phyloP scores from a whole-genome alignment of 2,329 filamentous ascomycete genomes.

The Colletotrichum melonis region DNA sequence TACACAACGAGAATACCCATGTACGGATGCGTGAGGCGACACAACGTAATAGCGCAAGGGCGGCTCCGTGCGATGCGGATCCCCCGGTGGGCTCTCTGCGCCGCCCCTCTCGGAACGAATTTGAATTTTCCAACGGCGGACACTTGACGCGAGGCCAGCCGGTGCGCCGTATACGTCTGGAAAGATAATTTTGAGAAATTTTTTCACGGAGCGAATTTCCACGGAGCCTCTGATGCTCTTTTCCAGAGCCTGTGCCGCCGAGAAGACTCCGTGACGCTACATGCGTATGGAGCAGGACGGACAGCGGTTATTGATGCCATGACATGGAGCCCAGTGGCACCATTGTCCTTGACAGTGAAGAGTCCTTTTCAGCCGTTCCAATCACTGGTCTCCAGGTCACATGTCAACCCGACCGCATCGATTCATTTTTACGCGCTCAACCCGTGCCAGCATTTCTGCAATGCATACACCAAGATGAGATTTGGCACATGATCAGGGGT shows the following conservation, averaged over 20 bases:
- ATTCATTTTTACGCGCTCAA: background rate
- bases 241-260: background rate
- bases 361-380: conserved; percentile 8
- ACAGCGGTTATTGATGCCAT: background rate
- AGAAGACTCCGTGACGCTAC: background rate
- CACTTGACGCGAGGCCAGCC: background rate
- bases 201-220: background rate
- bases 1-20: background rate
- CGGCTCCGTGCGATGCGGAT: conserved; percentile 28
- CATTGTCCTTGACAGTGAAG: background rate
- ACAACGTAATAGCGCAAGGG: conserved; percentile 25
- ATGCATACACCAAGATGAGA: no score
- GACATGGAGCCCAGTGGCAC: background rate
- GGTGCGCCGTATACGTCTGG: background rate
- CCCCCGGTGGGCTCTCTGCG: conserved; percentile 12
- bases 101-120: background rate
- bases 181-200: conserved; percentile 7
- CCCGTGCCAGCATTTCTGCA: background rate
- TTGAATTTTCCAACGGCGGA: conserved; percentile 16
- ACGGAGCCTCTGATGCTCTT: background rate
- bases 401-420: background rate
- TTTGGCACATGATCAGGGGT: no score
- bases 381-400: background rate
- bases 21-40: background rate
- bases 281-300: background rate